These are phyloP conservation scores for Neurospora sp. DNA, from an alignment of 495 filamentous ascomycete species.

Conservation along the genomic window DNA sequence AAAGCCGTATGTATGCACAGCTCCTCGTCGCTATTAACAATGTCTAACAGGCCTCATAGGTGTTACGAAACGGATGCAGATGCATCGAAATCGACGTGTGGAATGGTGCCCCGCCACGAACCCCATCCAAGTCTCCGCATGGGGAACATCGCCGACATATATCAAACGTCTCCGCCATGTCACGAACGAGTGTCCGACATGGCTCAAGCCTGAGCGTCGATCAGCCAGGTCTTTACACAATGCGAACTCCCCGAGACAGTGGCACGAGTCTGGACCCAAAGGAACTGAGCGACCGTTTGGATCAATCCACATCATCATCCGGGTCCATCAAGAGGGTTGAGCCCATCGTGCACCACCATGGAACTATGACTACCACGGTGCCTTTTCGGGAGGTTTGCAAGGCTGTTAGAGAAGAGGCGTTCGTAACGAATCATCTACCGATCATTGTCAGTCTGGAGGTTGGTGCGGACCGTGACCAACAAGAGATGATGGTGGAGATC, in stretches of 20 bases:
- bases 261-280: slow-evolving; percentile 16
- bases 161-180: slow-evolving; percentile 30
- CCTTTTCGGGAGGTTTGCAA: slow-evolving; percentile 76
- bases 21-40: not conserved
- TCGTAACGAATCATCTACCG: slow-evolving; percentile 59
- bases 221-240: slow-evolving; percentile 1
- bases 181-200: slow-evolving; percentile 20
- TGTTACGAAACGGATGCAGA: slow-evolving; percentile 63
- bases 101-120: slow-evolving; percentile 48
- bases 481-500: slow-evolving; percentile 83
- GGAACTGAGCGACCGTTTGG: slow-evolving; percentile 11
- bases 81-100: slow-evolving; percentile 96
- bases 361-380: slow-evolving; percentile 83
- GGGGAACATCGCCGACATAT: slow-evolving; percentile 24
- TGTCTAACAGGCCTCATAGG: slow-evolving; percentile 14
- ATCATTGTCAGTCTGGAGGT: slow-evolving; percentile 88
- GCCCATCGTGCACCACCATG: slow-evolving; percentile 22
- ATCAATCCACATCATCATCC: slow-evolving; percentile 18
- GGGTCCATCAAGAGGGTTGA: slow-evolving; percentile 12
- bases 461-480: slow-evolving; percentile 69
- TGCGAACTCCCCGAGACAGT: slow-evolving; percentile 9
- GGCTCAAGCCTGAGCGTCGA: slow-evolving; percentile 8
- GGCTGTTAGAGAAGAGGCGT: slow-evolving; percentile 69
- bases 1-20: slow-evolving; percentile 42
- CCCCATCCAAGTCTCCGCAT: slow-evolving; percentile 18